A percentile compares a stretch with the other conserved stretches of the same genome.
These are phyloP conservation scores for Gamsiella multidivaricata DNA, from an alignment of 192 early-diverging fungal species.

Conservation along the genomic window DNA sequence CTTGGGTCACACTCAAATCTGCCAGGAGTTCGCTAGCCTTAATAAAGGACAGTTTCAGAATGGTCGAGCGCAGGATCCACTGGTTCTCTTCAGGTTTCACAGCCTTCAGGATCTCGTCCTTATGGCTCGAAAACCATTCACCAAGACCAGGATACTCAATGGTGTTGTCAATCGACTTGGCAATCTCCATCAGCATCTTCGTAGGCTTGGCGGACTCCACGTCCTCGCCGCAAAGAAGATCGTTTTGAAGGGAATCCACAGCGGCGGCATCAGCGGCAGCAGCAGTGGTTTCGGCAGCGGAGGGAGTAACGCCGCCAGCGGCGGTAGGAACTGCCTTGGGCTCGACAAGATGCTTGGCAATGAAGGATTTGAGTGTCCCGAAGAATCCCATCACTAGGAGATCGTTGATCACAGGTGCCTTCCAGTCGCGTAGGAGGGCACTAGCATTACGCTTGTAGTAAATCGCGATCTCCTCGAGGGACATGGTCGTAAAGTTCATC, in stretches of 20 bases:
- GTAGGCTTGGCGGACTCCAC: slow-evolving; percentile 52
- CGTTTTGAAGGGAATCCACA: slow-evolving; percentile 49
- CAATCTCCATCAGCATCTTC: slow-evolving; percentile 54
- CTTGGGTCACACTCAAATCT: slow-evolving; percentile 18
- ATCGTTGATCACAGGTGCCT: slow-evolving; percentile 49
- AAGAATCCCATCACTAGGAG: slow-evolving; percentile 51
- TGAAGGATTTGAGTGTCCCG: slow-evolving; percentile 52
- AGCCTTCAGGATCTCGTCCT: slow-evolving; percentile 37
- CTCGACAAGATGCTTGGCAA: slow-evolving; percentile 48
- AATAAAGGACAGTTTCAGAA: slow-evolving; percentile 41
- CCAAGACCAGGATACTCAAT: slow-evolving; percentile 38
- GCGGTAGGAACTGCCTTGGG: slow-evolving; percentile 18
- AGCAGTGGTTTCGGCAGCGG: slow-evolving; percentile 26
- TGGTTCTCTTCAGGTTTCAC: slow-evolving; percentile 40
- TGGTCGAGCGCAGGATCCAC: slow-evolving; percentile 47
- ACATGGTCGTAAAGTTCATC: slow-evolving; percentile 47
- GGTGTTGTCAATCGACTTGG: slow-evolving; percentile 31
- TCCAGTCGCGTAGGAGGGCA: slow-evolving; percentile 39
- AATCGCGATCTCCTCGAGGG: slow-evolving; percentile 31
- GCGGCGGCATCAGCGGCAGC: slow-evolving; percentile 43
- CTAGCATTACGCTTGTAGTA: slow-evolving; percentile 46
- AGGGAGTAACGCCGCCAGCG: slow-evolving; percentile 13
- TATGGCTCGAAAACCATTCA: slow-evolving; percentile 29
- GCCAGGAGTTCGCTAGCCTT: slow-evolving; percentile 32
- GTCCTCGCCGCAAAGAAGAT: slow-evolving; percentile 49